Percentiles rank a stretch among this genome's conserved stretches.
These are phyloP conservation scores for Claviceps sp. DNA, from an alignment of 2,329 filamentous ascomycete genomes.

Conservation along the genomic window DNA sequence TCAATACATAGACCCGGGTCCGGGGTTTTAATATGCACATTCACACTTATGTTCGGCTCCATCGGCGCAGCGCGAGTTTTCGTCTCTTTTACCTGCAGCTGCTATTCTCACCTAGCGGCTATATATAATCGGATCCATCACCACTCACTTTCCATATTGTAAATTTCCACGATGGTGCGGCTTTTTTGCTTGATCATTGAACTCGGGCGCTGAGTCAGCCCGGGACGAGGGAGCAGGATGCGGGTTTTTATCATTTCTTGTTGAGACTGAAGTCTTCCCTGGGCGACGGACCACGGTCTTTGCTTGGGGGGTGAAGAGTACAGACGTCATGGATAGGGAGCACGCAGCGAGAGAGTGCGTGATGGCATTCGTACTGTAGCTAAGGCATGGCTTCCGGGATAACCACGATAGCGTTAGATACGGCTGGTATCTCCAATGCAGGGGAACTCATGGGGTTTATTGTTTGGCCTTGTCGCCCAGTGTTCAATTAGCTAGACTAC, in stretches of 20 bases:
- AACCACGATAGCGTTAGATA: background rate
- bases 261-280: background rate
- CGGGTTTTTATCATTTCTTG: background rate
- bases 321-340: background rate
- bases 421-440: background rate
- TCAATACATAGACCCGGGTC: constrained; percentile 1
- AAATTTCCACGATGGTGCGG: background rate
- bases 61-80: too few species aligned
- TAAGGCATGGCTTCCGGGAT: background rate
- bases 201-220: background rate
- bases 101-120: background rate
- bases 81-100: too few species aligned
- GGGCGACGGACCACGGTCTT: background rate
- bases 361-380: background rate
- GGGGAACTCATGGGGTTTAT: background rate
- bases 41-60: background rate
- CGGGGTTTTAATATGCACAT: background rate
- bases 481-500: constrained; percentile 3
- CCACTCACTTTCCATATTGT: background rate
- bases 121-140: background rate
- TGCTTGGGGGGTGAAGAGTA: background rate
- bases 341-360: background rate
- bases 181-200: background rate
- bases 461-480: background rate
- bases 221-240: background rate